These are phyloP conservation scores for Hypoxylon fragiforme DNA, from an alignment of 495 filamentous ascomycete species.

Conservation along the genomic window DNA sequence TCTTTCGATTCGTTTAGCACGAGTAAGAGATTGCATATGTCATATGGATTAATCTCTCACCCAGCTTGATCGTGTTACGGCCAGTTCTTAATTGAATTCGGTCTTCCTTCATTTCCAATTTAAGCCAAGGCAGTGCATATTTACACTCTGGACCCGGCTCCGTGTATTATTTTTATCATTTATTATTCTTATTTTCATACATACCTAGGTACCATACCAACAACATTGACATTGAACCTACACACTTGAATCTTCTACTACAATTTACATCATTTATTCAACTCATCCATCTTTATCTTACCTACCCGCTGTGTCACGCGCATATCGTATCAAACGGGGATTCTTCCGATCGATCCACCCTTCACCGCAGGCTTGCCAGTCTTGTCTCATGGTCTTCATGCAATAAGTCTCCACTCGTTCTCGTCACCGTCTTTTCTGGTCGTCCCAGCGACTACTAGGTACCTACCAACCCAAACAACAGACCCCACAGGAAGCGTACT, in stretches of 20 bases:
- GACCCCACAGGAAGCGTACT: conserved; percentile 9
- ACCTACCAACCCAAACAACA: conserved; percentile 30
- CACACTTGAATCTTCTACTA: no score
- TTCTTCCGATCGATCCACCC: conserved; percentile 14
- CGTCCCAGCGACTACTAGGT: conserved; percentile 32
- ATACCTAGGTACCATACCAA: background rate
- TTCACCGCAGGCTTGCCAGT: conserved; percentile 36
- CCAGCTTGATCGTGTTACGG: conserved; percentile 9
- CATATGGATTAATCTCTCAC: conserved; percentile 21
- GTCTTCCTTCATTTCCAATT: conserved; percentile 13
- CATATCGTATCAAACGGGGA: conserved; percentile 9
- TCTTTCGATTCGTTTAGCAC: conserved; percentile 5
- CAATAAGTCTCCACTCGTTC: conserved; percentile 41
- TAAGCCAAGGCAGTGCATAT: conserved; percentile 4
- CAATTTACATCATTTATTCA: background rate
- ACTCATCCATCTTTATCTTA: conserved; percentile 12
- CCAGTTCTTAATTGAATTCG: conserved; percentile 43
- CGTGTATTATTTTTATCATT: conserved; percentile 31
- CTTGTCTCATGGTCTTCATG: conserved; percentile 39
- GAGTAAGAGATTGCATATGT: conserved; percentile 7
- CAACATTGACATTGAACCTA: no score
- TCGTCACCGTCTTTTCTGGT: conserved; percentile 37
- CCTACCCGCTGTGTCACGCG: conserved; percentile 12
- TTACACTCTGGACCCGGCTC: conserved; percentile 11
- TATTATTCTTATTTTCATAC: background rate